These are phyloP conservation scores for Beauveria sp. DNA, from an alignment of 2,329 filamentous ascomycete species.

Conservation along the genomic window DNA sequence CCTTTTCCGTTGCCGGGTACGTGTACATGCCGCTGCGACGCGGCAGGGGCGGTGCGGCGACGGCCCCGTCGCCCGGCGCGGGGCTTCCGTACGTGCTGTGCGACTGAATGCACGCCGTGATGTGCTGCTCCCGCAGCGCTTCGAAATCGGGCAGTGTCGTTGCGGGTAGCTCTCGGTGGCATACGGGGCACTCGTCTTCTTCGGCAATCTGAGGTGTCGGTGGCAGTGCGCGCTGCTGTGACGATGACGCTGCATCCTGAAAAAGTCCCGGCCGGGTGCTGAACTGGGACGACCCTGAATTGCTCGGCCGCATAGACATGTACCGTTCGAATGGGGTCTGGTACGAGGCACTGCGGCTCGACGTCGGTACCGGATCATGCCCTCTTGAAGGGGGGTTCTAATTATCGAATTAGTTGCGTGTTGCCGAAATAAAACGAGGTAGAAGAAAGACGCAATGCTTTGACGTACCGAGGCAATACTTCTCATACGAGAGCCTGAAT, in stretches of 20 bases:
- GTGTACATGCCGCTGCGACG: constrained; percentile 55
- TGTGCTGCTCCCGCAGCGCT: constrained; percentile 48
- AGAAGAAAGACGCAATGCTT: background rate
- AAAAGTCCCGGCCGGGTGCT: constrained; percentile 25
- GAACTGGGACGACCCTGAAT: constrained; percentile 23
- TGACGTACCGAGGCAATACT: constrained; percentile 44
- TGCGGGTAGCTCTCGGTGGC: constrained; percentile 62
- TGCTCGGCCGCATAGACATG: constrained; percentile 27
- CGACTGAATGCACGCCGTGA: constrained; percentile 47
- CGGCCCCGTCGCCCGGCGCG: constrained; percentile 18
- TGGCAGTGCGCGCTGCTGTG: constrained; percentile 30
- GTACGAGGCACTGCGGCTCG: constrained; percentile 22
- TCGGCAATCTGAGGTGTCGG: constrained; percentile 50
- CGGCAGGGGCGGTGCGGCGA: constrained; percentile 23
- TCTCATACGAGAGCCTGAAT: constrained; percentile 27
- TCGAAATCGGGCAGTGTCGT: constrained; percentile 46
- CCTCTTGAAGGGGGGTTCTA: background rate
- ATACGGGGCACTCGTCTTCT: constrained; percentile 74
- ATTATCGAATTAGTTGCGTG: background rate
- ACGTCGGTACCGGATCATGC: constrained; percentile 4
- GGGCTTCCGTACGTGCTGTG: constrained; percentile 43
- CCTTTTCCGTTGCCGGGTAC: constrained; percentile 58
- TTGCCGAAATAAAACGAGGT: background rate
- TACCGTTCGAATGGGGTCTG: constrained; percentile 32
- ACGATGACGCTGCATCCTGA: constrained; percentile 26